Percentiles rank a stretch among this genome's conserved stretches.
phyloP scores from a whole-genome alignment of 2,329 filamentous ascomycete species.

The Aspergillus sergii region DNA sequence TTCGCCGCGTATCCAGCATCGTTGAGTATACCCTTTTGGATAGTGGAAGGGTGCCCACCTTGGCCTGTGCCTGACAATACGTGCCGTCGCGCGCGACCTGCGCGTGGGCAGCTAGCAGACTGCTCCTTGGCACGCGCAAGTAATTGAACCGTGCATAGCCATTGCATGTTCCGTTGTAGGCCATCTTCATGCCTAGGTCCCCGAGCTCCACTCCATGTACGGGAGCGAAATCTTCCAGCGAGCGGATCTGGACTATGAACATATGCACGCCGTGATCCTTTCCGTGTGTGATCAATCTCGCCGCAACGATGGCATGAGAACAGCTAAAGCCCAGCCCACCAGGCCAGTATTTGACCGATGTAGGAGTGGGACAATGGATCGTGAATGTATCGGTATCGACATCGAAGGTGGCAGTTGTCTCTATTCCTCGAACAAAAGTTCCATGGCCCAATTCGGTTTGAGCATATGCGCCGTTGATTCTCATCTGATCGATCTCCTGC shows the following conservation, averaged over 20 bases:
- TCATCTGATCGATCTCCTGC: constrained; percentile 52
- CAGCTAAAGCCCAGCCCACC: constrained; percentile 7
- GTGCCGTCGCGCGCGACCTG: constrained; percentile 4
- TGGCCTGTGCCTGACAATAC: neutral
- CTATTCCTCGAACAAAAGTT: constrained; percentile 54
- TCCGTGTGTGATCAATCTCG: neutral
- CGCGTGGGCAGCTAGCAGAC: constrained; percentile 5
- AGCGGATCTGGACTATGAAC: constrained; percentile 13
- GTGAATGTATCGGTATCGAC: neutral
- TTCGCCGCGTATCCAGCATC: constrained; percentile 10
- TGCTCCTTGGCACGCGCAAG: neutral
- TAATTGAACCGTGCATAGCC: constrained; percentile 7
- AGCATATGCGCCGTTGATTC: constrained; percentile 55
- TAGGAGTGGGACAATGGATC: constrained; percentile 2
- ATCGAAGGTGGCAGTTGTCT: constrained; percentile 24
- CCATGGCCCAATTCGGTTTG: constrained; percentile 57
- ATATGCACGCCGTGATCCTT: constrained; percentile 6
- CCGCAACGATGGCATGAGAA: constrained; percentile 5
- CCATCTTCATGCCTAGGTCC: constrained; percentile 7
- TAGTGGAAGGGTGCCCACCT: neutral
- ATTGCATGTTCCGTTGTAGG: constrained; percentile 11
- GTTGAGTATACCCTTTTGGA: constrained; percentile 11
- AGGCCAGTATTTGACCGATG: constrained; percentile 6
- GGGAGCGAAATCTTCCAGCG: constrained; percentile 1
- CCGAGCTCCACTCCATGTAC: constrained; percentile 4